Percentiles rank a stretch among this genome's conserved stretches.
phyloP scores from a whole-genome alignment of 768 basidiomycete species.

The Agrocybe pediades region DNA sequence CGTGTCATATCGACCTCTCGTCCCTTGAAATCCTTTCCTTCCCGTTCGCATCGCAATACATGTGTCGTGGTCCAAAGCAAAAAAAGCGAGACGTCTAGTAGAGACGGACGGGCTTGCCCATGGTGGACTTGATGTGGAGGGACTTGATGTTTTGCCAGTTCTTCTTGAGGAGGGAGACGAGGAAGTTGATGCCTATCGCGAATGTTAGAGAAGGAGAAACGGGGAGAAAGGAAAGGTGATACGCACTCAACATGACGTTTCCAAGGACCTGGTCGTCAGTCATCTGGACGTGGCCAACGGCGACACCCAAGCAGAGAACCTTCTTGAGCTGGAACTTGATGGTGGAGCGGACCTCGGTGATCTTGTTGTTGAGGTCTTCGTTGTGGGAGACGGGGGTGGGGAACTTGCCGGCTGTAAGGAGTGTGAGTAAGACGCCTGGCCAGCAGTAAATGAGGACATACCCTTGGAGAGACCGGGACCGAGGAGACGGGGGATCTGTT shows the following conservation, averaged over 20 bases:
- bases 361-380: slow-evolving; percentile 89
- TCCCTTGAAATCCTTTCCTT: neutral
- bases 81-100: slow-evolving; percentile 54
- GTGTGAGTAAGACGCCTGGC: neutral
- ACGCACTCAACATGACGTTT: slow-evolving; percentile 95
- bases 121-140: slow-evolving; percentile 97
- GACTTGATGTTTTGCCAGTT: slow-evolving; percentile 99
- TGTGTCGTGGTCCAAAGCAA: neutral
- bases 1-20: slow-evolving; percentile 1
- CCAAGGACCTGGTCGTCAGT: slow-evolving; percentile 94
- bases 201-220: slow-evolving; percentile 5
- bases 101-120: slow-evolving; percentile 97
- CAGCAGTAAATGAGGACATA: slow-evolving; percentile 30
- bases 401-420: slow-evolving; percentile 87
- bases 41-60: neutral
- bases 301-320: slow-evolving; percentile 98
- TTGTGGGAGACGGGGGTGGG: slow-evolving; percentile 93
- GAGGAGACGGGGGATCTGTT: slow-evolving; percentile 99
- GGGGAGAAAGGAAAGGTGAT: neutral
- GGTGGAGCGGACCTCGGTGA: slow-evolving; percentile 94
- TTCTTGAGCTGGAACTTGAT: slow-evolving; percentile 99
- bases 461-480: slow-evolving; percentile 99
- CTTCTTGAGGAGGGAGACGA: slow-evolving; percentile 99
- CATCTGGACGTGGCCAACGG: slow-evolving; percentile 98
- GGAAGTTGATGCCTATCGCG: slow-evolving; percentile 92